Base-by-base conservation (phyloP, 345 rosid genomes). In the Carallia pectinifolia region DNA sequence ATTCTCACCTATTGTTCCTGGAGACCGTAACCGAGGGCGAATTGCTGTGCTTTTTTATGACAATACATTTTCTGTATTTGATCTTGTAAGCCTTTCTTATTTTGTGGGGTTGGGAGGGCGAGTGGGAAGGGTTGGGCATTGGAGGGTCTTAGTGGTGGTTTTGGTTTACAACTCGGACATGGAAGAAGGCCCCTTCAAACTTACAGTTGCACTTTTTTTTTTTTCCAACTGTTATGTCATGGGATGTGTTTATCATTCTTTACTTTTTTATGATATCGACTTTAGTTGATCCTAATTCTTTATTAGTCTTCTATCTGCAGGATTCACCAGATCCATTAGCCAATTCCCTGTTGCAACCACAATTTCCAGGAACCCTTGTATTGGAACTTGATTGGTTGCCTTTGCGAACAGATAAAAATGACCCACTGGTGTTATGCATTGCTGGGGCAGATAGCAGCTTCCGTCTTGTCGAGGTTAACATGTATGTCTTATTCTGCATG, bases 381-480 rank as follows among this genome's bases (percentile, higher is more conserved):
- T 81, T 91, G 86, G 98, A 94, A 83, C 91, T 94, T 50, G 97
- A 94, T 81, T 94, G 98, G 97, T 78, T 94, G 85, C 90, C 95
- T 64, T 65, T 87, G 79, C 83, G 98, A 76, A 82, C 82, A 61
- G 86, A 89, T 72, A 94, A 79, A 81, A 82, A 75, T 77, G 97
- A 94, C 53, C 98, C 97, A 4, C 85, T 94, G 72, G 89, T 91
- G 70, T 79, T 94, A 61, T 94, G 97, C 81, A 77, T 94, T 10
- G 98, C 96, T 80, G 98, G 97, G 79, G 97, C 97, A 79, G 98
- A 94, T 83, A 81, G 98, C 77, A 91, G 93, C 82, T 90, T 91
- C 77, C 96, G 98, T 70, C 90, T 94, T 62, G 77, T 91, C 71
- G 97, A 91, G 77, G 87, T 91, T 80, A 86, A 79, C 68, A 73